Base-by-base conservation (phyloP, 225 moss, liverwort and hornwort genomes). In the Bryum argenteum region DNA sequence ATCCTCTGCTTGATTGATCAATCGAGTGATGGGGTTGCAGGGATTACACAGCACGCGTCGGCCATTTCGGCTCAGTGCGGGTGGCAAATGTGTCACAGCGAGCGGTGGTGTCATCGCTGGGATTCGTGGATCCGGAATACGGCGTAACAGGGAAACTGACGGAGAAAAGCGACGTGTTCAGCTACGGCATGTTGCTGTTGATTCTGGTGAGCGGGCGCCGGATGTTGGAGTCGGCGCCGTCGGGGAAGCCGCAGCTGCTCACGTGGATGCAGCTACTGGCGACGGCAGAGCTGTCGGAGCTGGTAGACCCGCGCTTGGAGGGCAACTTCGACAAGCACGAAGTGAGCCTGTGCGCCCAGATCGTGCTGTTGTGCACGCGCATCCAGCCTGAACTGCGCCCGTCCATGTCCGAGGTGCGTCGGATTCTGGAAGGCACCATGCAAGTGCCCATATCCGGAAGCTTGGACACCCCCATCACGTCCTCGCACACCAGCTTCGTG, bases 101-200 rank as follows among this genome's bases (percentile, higher is more conserved):
- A 70, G 65, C 89, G 38, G 59, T 88, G 0, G 89, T 89, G 6
- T 77, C 82, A 11, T 84, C 89, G 4, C 71, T 87, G 17, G 91
- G 91, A 2, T 91, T 87, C 40, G 77, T 85, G 39, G 91, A 91
- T 70, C 91, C 91, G 12, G 91, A 89, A 71, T 87, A 87, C 71
- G 82, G 81, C 24, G 77, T 87, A 55, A 84, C 84, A 15, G 87
- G 87, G n/a, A 84, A 78, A 40, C 73, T 87, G 38, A 87, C 89
- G 0, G 87, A 82, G 76, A 91, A 89, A 77, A 91, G 91, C 76
- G 91, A 91, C 60, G 88, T 91, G 62, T 91, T 89, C 87, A 91
- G 91, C 79, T 91, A 87, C 71, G 91, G 91, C 54, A 89, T 91
- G 81, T 74, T 91, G 41, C 8, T 91, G 75, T 40, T 91, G 72